Base-by-base conservation (phyloP, 805 yeast species). In the Suhomyces sp. region DNA sequence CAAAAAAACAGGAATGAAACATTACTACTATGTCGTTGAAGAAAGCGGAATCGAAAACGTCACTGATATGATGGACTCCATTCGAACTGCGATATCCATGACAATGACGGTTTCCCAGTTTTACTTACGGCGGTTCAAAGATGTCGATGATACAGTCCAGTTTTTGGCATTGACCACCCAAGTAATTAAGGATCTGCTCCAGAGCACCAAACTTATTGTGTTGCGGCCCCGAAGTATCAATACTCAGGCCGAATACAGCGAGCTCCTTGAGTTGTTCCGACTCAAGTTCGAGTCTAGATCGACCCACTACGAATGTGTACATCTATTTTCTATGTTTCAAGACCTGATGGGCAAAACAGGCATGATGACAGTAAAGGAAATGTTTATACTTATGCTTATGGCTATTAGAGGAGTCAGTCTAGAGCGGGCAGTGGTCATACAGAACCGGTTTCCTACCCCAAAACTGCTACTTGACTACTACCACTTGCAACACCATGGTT, bases 341-440 rank as follows among this genome's bases (percentile, higher is more conserved):
- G 80, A 79, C 4, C 76, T 85, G 29, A 68, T 94, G 66, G 81
- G 86, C 3, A 94, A 94, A 63, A 76, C 87, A 2, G 81, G 81
- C 22, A 71, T 85, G 73, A 73, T 80, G 61, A 87, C 96, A 0
- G 82, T 89, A 0, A 83, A 82, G 44, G 97, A 93, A 55, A 70
- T 89, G 60, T 93, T 84, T 59, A 70, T 90, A 1, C 75, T 81
- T 44, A 83, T 90, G 85, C 76, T 94, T 20, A 82, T 91, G 86
- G 81, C 91, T 2, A 78, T 87, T 2, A 79, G 81, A 54, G 99
- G 98, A 0, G 76, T 94, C 1, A 83, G 96, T 0, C 69, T 89
- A 27, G 97, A 93, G 56, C 90, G 88, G 63, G 99, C 99, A 0
- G 63, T 83, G 8, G 82, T 82, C 6, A 83, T 94, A 8, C 97